phyloP scores from a whole-genome alignment of 179 eudicot species.

The Sideroxylon spinosum region DNA sequence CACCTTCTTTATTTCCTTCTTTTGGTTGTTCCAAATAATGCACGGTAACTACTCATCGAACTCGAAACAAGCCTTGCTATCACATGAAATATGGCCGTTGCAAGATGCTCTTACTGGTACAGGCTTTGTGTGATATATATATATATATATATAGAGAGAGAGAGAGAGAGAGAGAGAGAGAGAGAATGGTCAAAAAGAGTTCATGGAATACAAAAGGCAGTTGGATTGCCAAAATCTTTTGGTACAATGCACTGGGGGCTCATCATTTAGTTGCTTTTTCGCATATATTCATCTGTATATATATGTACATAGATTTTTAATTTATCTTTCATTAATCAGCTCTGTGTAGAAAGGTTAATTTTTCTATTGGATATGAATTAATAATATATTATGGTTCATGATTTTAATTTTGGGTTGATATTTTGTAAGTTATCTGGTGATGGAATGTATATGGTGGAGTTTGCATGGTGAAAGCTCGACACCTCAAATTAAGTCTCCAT shows the following conservation, averaged over 20 bases:
- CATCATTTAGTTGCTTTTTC: neutral
- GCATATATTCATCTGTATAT: neutral
- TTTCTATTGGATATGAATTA: too few species aligned
- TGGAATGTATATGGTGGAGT: constrained; percentile 32
- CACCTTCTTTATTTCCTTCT: neutral
- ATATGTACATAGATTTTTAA: too few species aligned
- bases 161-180: constrained; percentile 13
- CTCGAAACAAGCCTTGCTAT: neutral
- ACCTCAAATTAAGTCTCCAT: neutral
- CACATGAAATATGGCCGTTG: constrained; percentile 18
- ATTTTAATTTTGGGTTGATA: neutral
- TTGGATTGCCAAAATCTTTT: constrained; percentile 17
- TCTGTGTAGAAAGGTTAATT: too few species aligned
- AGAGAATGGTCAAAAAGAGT: neutral
- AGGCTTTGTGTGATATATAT: neutral
- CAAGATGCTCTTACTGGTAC: neutral
- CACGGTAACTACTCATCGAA: neutral
- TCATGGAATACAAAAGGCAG: constrained; percentile 5
- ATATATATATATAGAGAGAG: neutral
- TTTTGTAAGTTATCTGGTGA: constrained; percentile 8
- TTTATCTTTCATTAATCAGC: too few species aligned
- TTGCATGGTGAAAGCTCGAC: constrained; percentile 31
- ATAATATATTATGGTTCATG: neutral
- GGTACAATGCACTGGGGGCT: neutral
- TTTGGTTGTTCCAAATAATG: neutral